Base-by-base conservation (phyloP, 2,329 filamentous ascomycete genomes). In the Botrytis paeoniae region DNA sequence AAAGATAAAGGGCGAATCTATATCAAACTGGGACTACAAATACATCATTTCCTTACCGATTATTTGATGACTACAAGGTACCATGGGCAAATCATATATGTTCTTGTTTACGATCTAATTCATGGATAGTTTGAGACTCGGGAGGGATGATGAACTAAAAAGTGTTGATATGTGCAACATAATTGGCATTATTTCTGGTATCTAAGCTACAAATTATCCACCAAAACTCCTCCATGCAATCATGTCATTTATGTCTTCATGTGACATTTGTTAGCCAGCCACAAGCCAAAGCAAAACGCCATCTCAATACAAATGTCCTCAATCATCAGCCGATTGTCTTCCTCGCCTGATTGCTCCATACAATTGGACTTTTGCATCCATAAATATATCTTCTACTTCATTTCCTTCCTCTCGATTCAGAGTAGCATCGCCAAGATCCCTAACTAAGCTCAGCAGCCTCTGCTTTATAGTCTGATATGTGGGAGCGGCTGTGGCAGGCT, bases 371-470 rank as follows among this genome's bases (percentile, higher is more conserved):
- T 92, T 91, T 76, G 95, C 89, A 80, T 95, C 92, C 84, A 95
- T 93, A 80, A 96, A 85, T 78, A 93, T 83, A 79, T 95, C 91
- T 79, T 96, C 93, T 76, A 96, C 86, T 80, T 91, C 86, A 74
- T 90, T 86, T 70, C 94, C 88, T 74, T 93, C 89, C 18, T 88
- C 85, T 18, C 88, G 86, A 25, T 89, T 89, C 60, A 97, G 82
- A 25, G 87, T 84, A 35, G 89, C 85, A 41, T 83, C 83, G 71
- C 86, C 87, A 73, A 94, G 84, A 75, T 89, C 86, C 32, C 85
- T 84, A 37, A 96, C 81, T 0, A 92, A 84, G 83, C 83, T 75
- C 83, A 85, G 61, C 92, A 85, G 54, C 86, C 84, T 74, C 81
- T 81, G 74, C 90, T 84, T 74, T 92, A 89, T 76, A 82, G 83